phyloP scores from a whole-genome alignment of 192 early-diverging fungal genomes.

The Mortierella hygrophila region DNA sequence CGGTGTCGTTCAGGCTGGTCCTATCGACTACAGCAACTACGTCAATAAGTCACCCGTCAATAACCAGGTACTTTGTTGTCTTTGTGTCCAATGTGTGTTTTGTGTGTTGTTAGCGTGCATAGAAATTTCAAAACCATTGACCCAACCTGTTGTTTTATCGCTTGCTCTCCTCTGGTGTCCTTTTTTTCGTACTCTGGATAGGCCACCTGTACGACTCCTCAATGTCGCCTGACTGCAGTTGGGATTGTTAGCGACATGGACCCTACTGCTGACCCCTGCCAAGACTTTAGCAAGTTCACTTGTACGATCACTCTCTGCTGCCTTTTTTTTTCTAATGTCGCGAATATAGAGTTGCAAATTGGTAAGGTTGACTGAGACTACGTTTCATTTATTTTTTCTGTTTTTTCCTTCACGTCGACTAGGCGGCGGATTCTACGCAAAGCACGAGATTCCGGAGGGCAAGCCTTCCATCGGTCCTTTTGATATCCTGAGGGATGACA shows the following conservation, averaged over 20 bases:
- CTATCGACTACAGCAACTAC: neutral
- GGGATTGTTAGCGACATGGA: constrained; percentile 66
- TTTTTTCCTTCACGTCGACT: neutral
- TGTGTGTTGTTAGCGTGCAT: neutral
- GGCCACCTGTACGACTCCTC: constrained; percentile 61
- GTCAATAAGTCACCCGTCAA: neutral
- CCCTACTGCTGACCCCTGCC: constrained; percentile 67
- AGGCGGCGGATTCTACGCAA: constrained; percentile 23
- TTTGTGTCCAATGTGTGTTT: neutral
- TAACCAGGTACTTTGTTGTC: too few species aligned
- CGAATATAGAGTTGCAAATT: too few species aligned
- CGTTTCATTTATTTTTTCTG: neutral
- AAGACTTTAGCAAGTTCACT: constrained; percentile 74
- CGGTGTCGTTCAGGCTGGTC: constrained; percentile 5
- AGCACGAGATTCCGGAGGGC: neutral
- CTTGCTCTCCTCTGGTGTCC: too few species aligned
- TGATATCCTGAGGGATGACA: neutral
- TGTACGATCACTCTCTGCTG: constrained; percentile 55
- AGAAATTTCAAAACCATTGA: neutral
- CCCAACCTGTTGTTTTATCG: too few species aligned
- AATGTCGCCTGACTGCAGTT: constrained; percentile 61
- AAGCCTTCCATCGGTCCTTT: neutral
- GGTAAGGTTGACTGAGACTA: too few species aligned
- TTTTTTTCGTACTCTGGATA: neutral
- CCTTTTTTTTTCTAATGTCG: neutral